These are phyloP conservation scores for Rhynchospora breviuscula DNA, from an alignment of 176 grass and related monocot species.

Conservation along the genomic window DNA sequence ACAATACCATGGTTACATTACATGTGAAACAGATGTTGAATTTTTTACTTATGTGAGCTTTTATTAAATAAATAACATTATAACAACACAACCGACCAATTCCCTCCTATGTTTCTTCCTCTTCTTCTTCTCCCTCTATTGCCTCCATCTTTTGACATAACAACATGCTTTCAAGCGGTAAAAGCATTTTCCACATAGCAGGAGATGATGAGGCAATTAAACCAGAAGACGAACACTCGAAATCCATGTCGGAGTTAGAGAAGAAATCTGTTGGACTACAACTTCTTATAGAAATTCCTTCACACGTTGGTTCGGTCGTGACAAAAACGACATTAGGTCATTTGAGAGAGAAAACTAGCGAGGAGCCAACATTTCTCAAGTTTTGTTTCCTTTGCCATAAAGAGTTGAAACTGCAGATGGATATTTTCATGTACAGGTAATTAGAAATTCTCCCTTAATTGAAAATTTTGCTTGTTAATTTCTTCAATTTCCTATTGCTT, in stretches of 20 bases:
- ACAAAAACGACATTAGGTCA: slow-evolving; percentile 30
- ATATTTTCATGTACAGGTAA: slow-evolving; percentile 85
- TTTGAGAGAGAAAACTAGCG: background rate
- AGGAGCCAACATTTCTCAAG: slow-evolving; percentile 46
- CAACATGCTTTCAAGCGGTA: slow-evolving; percentile 17
- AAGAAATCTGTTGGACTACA: slow-evolving; percentile 41
- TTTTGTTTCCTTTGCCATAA: slow-evolving; percentile 54
- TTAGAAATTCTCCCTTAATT: background rate
- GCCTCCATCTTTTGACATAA: background rate
- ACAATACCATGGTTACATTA: background rate
- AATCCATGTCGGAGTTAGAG: background rate
- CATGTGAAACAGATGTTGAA: slow-evolving; percentile 29
- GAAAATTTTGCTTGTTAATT: background rate
- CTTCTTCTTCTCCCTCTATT: background rate
- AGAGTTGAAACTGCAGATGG: slow-evolving; percentile 43
- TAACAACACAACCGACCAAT: background rate
- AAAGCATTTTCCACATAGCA: slow-evolving; percentile 31
- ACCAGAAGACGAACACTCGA: background rate
- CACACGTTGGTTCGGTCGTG: slow-evolving; percentile 23
- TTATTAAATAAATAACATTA: background rate
- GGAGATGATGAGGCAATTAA: slow-evolving; percentile 15
- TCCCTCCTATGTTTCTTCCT: background rate
- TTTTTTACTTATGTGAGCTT: background rate
- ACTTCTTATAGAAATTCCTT: slow-evolving; percentile 51
- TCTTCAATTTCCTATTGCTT: background rate